Evolutionary conservation across 2,329 filamentous ascomycete species (phyloP), one percentile per base, ranked within the genome.

Genomic region (Penicillium sp.): DNA sequence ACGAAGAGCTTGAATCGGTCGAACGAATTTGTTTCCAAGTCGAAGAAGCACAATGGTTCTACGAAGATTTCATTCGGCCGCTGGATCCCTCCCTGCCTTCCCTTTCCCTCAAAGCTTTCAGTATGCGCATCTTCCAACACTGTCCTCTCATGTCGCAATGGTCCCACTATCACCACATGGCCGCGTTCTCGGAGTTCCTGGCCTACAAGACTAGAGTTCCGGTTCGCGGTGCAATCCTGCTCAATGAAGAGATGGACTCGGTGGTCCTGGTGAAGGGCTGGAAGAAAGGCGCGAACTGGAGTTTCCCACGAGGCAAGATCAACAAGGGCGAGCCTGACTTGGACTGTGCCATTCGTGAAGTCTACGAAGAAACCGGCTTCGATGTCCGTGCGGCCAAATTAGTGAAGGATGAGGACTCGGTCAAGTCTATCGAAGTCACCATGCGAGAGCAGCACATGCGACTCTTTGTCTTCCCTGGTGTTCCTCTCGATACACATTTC

Each of bases 41-140:
- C 69, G 95, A 99, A 78, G 96, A 99, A 79, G 95, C 95, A 70
- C 96, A 99, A 87, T 99, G 95, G 95, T 99, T 96, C 79, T 99
- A 99, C 86, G 95, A 99, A 82, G 95, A 99, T 78, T 99, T 99
- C 75, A 92, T 99, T 75, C 91, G 95, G 50, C 93, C 94, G 41
- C 83, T 95, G 64, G 90, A 97, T 76, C 89, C 92, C 54, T 84
- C 84, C 41, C 84, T 99, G 11, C 95, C 95, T 4, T 92, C 90
- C 57, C 89, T 98, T 83, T 87, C 88, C 48, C 84, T 99, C 37
- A 88, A 91, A 67, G 88, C 84, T 54, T 99, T 99, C 78, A 94
- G 91, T 69, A 83, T 96, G 60, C 87, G 89, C 68, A 96, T 99
- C 69, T 97, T 98, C 75, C 88, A 93, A 69, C 94, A 97, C 73